Percentiles rank a stretch among this genome's conserved stretches.
These are phyloP conservation scores for Alternaria rosae DNA, from an alignment of 2,329 filamentous ascomycete species.

Conservation along the genomic window DNA sequence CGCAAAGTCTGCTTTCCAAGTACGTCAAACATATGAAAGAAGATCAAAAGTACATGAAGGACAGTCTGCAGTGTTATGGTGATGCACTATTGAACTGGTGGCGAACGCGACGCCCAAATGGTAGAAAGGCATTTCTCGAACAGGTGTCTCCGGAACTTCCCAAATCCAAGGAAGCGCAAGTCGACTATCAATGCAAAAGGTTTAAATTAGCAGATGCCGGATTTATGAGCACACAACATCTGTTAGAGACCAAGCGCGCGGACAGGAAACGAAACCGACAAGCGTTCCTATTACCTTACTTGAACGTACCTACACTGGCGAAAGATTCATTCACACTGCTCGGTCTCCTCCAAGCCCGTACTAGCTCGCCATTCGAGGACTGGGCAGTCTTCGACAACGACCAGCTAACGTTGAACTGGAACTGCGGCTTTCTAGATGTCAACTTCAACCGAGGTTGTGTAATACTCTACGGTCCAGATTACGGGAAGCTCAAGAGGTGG, in stretches of 20 bases:
- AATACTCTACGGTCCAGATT: not conserved
- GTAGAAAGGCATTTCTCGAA: not conserved
- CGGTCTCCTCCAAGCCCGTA: too few relatives aligned
- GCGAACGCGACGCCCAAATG: not conserved
- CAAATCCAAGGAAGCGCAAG: not conserved
- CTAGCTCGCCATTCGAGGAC: too few relatives aligned
- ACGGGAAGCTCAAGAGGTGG: slow-evolving; percentile 17
- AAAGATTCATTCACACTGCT: too few relatives aligned
- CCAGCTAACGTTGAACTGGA: too few relatives aligned
- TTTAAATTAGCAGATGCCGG: too few relatives aligned
- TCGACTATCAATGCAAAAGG: not conserved
- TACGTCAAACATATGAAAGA: not conserved
- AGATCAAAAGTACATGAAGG: not conserved
- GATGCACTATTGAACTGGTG: not conserved
- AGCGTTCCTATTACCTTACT: too few relatives aligned
- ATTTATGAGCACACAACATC: too few relatives aligned
- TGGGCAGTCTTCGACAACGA: too few relatives aligned
- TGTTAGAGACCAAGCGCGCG: not conserved
- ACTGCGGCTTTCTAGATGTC: not conserved
- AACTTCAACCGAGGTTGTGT: not conserved
- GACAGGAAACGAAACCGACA: not conserved
- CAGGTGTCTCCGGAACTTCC: not conserved
- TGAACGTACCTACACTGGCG: too few relatives aligned
- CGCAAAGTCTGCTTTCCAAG: not conserved
- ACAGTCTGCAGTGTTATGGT: not conserved